Evolutionary conservation across 2,329 filamentous ascomycete genomes (phyloP).

Genomic region (Fusarium siculi): DNA sequence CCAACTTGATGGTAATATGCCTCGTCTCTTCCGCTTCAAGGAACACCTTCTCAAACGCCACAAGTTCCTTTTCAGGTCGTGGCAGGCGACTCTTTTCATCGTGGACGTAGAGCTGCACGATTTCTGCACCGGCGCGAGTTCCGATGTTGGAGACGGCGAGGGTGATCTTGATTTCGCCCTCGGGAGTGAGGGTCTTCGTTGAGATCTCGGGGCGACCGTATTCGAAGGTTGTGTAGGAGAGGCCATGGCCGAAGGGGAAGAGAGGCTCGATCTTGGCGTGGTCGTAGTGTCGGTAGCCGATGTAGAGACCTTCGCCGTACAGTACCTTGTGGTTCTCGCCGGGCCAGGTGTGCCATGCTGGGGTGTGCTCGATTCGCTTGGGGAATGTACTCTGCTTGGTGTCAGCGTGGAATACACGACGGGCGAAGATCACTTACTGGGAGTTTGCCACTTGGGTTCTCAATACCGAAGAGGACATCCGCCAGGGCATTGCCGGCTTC

Average conservation of each 20-base stretch:
- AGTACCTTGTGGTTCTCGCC: conserved; percentile 74
- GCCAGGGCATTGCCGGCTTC: conserved; percentile 76
- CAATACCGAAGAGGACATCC: conserved; percentile 74
- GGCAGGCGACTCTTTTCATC: conserved; percentile 71
- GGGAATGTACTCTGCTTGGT: conserved; percentile 70
- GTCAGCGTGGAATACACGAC: not conserved
- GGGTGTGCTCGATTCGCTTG: conserved; percentile 70
- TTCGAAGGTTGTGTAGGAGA: conserved; percentile 77
- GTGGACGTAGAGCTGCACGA: conserved; percentile 75
- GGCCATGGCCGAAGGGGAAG: conserved; percentile 79
- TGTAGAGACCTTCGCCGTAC: conserved; percentile 78
- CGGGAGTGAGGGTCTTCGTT: conserved; percentile 51
- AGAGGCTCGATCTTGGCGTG: conserved; percentile 66
- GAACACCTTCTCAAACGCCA: conserved; percentile 73
- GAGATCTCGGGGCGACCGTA: conserved; percentile 68
- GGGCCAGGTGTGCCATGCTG: conserved; percentile 78
- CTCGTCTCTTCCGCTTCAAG: conserved; percentile 67
- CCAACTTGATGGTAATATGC: conserved; percentile 58
- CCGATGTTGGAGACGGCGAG: conserved; percentile 67
- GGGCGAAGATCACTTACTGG: conserved; percentile 57
- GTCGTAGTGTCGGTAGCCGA: conserved; percentile 80
- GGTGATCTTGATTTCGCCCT: conserved; percentile 56
- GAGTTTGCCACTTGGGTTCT: conserved; percentile 75
- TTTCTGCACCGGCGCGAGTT: conserved; percentile 66
- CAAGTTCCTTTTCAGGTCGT: conserved; percentile 75